Evolutionary conservation across 2,329 filamentous ascomycete species (phyloP).

Genomic region (Tympanopsis confertula): DNA sequence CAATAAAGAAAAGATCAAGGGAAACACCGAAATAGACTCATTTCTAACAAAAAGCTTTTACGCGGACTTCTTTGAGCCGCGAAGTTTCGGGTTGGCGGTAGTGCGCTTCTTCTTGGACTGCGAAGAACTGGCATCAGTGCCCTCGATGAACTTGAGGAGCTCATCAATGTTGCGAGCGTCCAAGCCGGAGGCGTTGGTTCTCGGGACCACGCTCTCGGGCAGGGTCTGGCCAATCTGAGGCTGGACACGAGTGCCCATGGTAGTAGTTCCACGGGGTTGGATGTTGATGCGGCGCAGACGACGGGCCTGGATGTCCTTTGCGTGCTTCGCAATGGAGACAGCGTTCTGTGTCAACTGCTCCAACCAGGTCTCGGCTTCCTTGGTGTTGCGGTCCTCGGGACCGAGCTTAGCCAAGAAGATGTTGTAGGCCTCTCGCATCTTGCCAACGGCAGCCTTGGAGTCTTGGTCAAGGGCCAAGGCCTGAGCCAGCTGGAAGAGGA

Average conservation of each 20-base stretch:
- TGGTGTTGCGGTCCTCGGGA: slow-evolving; percentile 88
- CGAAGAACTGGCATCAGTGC: slow-evolving; percentile 41
- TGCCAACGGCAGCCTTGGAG: slow-evolving; percentile 76
- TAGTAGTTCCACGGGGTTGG: slow-evolving; percentile 52
- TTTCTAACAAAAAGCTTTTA: too few relatives aligned
- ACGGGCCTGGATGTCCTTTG: slow-evolving; percentile 64
- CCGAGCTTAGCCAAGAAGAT: slow-evolving; percentile 86
- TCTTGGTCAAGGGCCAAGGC: slow-evolving; percentile 92
- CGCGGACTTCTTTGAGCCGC: too few relatives aligned
- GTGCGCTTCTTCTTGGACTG: slow-evolving; percentile 31
- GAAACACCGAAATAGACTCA: too few relatives aligned
- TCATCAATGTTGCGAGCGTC: slow-evolving; percentile 85
- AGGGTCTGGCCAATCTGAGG: slow-evolving; percentile 12
- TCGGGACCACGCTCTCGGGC: slow-evolving; percentile 13
- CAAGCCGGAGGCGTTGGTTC: slow-evolving; percentile 27
- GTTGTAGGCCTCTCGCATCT: slow-evolving; percentile 93
- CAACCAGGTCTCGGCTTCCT: slow-evolving; percentile 93
- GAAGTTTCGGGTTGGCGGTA: slow-evolving; percentile 42
- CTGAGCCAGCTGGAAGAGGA: slow-evolving; percentile 94
- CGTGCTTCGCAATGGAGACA: slow-evolving; percentile 85
- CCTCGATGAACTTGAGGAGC: slow-evolving; percentile 88
- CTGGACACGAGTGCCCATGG: slow-evolving; percentile 34
- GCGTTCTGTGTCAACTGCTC: slow-evolving; percentile 93
- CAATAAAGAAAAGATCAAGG: too few relatives aligned
- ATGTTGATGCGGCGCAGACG: slow-evolving; percentile 60